These are phyloP conservation scores for Colletotrichum gigasporum DNA, from an alignment of 2,329 filamentous ascomycete species.

Conservation along the genomic window DNA sequence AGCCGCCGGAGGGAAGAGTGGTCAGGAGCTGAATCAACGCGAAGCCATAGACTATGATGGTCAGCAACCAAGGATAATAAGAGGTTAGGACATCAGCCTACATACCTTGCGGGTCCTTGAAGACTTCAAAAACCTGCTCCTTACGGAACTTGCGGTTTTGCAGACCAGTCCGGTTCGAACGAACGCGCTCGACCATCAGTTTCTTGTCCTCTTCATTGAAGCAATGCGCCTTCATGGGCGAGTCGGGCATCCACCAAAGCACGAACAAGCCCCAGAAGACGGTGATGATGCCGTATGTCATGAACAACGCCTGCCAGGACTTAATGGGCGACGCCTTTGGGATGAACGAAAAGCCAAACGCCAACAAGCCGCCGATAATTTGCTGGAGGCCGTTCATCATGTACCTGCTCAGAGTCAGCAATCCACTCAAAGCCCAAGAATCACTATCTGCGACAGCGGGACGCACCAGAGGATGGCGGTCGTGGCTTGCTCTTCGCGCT, in stretches of 20 bases:
- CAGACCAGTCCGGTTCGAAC: conserved; percentile 47
- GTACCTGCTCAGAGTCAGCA: conserved; percentile 34
- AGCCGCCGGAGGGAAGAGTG: conserved; percentile 76
- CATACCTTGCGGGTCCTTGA: conserved; percentile 41
- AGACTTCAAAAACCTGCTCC: conserved; percentile 48
- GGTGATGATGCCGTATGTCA: conserved; percentile 50
- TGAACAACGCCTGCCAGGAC: conserved; percentile 53
- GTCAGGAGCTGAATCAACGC: conserved; percentile 74
- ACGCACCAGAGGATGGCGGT: conserved; percentile 33
- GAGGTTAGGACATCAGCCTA: no score
- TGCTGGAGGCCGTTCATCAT: conserved; percentile 47
- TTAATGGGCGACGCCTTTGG: conserved; percentile 41
- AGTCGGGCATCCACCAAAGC: conserved; percentile 56
- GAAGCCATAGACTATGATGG: conserved; percentile 66
- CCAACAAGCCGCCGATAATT: conserved; percentile 50
- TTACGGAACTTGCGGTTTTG: conserved; percentile 46
- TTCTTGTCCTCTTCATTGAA: conserved; percentile 51
- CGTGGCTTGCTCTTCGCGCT: conserved; percentile 47
- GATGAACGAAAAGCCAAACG: conserved; percentile 44
- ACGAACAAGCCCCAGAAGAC: conserved; percentile 45
- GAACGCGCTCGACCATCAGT: conserved; percentile 47
- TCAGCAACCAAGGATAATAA: no score
- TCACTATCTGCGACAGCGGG: background rate
- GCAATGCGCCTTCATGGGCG: conserved; percentile 60
- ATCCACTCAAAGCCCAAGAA: accelerated